Conservation (phyloP, 768 basidiomycete species). For the Gloeopeniophorella convolvens region DNA sequence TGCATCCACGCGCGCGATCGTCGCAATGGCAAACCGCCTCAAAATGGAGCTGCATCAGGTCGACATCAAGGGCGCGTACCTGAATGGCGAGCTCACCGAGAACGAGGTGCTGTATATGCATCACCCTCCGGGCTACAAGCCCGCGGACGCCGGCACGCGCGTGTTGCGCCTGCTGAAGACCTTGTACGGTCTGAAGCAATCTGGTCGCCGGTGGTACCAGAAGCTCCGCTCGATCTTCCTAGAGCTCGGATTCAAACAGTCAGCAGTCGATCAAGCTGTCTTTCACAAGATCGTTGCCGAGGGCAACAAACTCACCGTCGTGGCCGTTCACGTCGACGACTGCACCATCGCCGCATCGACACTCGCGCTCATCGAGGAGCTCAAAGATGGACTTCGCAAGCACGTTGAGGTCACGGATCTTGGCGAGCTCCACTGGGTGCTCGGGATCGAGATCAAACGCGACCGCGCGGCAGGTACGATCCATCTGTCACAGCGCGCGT, state of each 20-base stretch:
- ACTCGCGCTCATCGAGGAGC: background rate
- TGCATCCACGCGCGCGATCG: conserved; percentile 18
- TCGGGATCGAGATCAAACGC: conserved; percentile 25
- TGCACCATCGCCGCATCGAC: conserved; percentile 27
- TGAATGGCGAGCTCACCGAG: conserved; percentile 32
- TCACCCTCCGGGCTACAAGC: background rate
- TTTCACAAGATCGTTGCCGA: conserved; percentile 3
- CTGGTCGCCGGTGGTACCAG: conserved; percentile 14
- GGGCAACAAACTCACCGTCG: background rate
- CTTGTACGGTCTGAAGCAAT: conserved; percentile 19
- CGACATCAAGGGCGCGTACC: conserved; percentile 38
- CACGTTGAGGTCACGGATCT: background rate
- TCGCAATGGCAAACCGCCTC: conserved; percentile 33
- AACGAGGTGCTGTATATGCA: conserved; percentile 30
- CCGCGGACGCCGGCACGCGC: background rate
- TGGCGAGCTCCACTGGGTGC: background rate
- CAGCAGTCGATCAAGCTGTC: background rate
- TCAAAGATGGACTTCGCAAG: conserved; percentile 25
- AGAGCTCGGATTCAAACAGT: background rate
- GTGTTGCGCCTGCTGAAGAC: background rate
- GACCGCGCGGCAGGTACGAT: conserved; percentile 22
- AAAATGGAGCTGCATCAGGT: conserved; percentile 32
- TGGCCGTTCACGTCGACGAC: conserved; percentile 21
- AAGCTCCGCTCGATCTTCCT: background rate
- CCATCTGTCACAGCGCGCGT: conserved; percentile 25